Conservation (phyloP, 768 basidiomycete species). For the Trametes sanguinea region DNA sequence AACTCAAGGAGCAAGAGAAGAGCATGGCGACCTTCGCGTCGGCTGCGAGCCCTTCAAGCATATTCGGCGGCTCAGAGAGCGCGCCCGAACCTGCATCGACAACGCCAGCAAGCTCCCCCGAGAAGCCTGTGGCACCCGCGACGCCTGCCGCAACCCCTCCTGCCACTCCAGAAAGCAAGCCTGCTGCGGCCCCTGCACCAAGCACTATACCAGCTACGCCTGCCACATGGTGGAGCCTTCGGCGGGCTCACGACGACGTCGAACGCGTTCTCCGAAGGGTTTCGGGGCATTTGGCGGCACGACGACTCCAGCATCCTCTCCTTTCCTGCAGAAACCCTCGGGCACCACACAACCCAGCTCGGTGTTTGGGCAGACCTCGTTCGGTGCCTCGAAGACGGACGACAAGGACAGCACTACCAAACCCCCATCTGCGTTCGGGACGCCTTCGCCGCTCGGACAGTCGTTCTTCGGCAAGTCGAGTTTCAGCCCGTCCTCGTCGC, state of each 20-base stretch:
- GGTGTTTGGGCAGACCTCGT: slow-evolving; percentile 12
- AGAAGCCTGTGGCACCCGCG: slow-evolving; percentile 3
- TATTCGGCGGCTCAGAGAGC: background rate
- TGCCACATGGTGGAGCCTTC: slow-evolving; percentile 20
- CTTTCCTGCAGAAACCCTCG: slow-evolving; percentile 11
- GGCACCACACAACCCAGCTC: background rate
- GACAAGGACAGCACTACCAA: slow-evolving; percentile 8
- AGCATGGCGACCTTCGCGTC: slow-evolving; percentile 1
- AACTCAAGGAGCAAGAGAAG: background rate
- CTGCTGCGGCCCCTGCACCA: background rate
- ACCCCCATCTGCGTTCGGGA: slow-evolving; percentile 29
- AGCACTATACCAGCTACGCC: slow-evolving; percentile 2
- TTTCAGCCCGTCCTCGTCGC: slow-evolving; percentile 20
- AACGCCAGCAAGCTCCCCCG: slow-evolving; percentile 5
- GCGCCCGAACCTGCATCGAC: background rate
- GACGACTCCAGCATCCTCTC: slow-evolving; percentile 3
- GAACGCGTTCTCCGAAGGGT: slow-evolving; percentile 22
- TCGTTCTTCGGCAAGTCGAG: slow-evolving; percentile 25
- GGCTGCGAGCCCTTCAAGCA: background rate
- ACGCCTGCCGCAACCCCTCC: slow-evolving; percentile 1
- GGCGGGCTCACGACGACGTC: slow-evolving; percentile 21
- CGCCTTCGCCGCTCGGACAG: slow-evolving; percentile 21
- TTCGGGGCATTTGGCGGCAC: slow-evolving; percentile 24
- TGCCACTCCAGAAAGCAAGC: background rate
- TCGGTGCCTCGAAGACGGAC: slow-evolving; percentile 5